Percentiles rank a stretch among this genome's conserved stretches.
phyloP scores from a whole-genome alignment of 495 filamentous ascomycete genomes.

The Corynascus novoguineensis region DNA sequence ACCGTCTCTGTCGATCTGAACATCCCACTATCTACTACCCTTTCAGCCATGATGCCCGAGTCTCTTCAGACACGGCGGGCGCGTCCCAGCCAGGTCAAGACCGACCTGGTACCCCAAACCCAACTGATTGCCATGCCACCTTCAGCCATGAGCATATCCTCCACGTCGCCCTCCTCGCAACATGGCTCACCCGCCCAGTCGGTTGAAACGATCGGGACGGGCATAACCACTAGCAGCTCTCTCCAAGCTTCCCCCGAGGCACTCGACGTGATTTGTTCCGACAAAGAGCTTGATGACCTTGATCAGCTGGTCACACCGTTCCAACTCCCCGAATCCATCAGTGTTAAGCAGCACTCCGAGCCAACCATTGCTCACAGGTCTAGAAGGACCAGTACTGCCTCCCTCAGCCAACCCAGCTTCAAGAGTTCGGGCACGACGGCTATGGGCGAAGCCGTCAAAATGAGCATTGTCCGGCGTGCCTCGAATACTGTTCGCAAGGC shows the following conservation, averaged over 20 bases:
- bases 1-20: slow-evolving; percentile 13
- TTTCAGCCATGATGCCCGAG: slow-evolving; percentile 35
- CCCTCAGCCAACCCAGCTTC: slow-evolving; percentile 27
- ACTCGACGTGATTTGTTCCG: slow-evolving; percentile 29
- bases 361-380: slow-evolving; percentile 21
- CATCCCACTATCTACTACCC: slow-evolving; percentile 14
- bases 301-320: slow-evolving; percentile 22
- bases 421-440: slow-evolving; percentile 30
- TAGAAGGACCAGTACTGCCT: slow-evolving; percentile 35
- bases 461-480: slow-evolving; percentile 42
- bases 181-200: slow-evolving; percentile 41
- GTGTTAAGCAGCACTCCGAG: slow-evolving; percentile 5
- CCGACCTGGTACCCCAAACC: slow-evolving; percentile 29
- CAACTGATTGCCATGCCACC: slow-evolving; percentile 32
- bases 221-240: slow-evolving; percentile 37
- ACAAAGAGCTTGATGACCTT: slow-evolving; percentile 21
- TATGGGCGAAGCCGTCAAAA: slow-evolving; percentile 36
- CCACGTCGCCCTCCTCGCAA: slow-evolving; percentile 37
- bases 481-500: slow-evolving; percentile 38
- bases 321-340: slow-evolving; percentile 41
- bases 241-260: slow-evolving; percentile 41
- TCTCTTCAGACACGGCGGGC: slow-evolving; percentile 31
- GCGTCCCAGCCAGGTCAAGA: slow-evolving; percentile 40
- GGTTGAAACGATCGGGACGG: slow-evolving; percentile 30
- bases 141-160: slow-evolving; percentile 41